Conservation (phyloP, 495 filamentous ascomycete genomes). For the Elasticomyces elasticus region DNA sequence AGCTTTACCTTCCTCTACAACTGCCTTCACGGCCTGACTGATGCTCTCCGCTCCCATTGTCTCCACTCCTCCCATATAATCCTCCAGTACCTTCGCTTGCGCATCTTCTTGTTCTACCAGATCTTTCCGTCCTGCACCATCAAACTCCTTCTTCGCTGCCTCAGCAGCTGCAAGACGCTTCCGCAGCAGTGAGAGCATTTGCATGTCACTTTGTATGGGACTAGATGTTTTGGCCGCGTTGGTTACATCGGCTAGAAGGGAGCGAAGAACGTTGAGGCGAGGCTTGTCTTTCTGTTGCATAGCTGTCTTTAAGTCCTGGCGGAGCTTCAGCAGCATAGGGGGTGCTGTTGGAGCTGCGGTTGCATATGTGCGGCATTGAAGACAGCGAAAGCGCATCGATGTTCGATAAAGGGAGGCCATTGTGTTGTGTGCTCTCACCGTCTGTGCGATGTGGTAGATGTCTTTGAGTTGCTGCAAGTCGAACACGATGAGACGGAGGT, state of each 20-base stretch:
- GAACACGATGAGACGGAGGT: too few species aligned
- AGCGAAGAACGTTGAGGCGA: conserved; percentile 48
- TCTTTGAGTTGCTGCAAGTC: too few species aligned
- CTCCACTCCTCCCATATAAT: conserved; percentile 46
- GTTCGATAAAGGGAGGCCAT: too few species aligned
- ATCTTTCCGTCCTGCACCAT: conserved; percentile 42
- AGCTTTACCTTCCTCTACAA: conserved; percentile 37
- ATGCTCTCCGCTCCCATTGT: conserved; percentile 41
- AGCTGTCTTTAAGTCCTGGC: conserved; percentile 50
- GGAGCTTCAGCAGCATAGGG: conserved; percentile 38
- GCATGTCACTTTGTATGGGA: conserved; percentile 48
- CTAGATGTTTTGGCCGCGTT: conserved; percentile 50
- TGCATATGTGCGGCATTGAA: too few species aligned
- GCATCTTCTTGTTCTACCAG: conserved; percentile 49
- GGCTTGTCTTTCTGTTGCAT: conserved; percentile 52
- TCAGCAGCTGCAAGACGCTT: conserved; percentile 43
- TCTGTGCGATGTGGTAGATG: too few species aligned
- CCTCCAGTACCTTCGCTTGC: conserved; percentile 46
- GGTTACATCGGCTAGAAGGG: conserved; percentile 52
- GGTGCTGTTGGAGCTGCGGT: conserved; percentile 26
- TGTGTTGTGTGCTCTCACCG: too few species aligned
- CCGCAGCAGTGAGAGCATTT: conserved; percentile 48
- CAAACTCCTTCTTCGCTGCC: conserved; percentile 44
- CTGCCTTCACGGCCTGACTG: conserved; percentile 34
- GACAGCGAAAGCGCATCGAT: too few species aligned